Conservation (phyloP, 345 rosid genomes). For the Eucalyptus coolabah region DNA sequence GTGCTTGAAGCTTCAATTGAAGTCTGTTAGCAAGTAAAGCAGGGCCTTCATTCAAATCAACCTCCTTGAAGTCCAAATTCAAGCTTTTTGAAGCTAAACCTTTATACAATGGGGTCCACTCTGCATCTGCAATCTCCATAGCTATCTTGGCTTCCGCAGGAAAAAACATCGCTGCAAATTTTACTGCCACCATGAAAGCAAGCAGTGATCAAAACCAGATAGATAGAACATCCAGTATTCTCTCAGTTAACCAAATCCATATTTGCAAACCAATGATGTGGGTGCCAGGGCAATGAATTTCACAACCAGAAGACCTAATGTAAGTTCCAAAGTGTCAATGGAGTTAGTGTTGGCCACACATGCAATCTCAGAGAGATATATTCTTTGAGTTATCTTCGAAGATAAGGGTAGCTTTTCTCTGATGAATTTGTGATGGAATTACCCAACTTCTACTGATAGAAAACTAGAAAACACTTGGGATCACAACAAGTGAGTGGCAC, state of each 20-base stretch:
- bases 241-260: background rate
- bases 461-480: background rate
- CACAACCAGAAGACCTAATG: background rate
- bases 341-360: background rate
- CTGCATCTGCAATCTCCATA: conserved; percentile 27
- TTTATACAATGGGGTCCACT: background rate
- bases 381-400: background rate
- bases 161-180: conserved; percentile 19
- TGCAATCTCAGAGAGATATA: background rate
- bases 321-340: background rate
- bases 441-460: background rate
- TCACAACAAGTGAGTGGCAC: background rate
- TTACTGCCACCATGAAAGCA: conserved; percentile 14
- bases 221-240: background rate
- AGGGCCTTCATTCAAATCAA: conserved; percentile 18
- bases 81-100: conserved; percentile 2
- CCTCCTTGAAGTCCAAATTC: conserved; percentile 1
- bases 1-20: conserved; percentile 13
- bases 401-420: background rate
- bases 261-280: background rate
- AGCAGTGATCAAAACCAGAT: background rate
- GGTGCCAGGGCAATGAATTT: background rate
- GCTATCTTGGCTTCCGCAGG: conserved; percentile 38
- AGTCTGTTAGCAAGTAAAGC: background rate
- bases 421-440: background rate